Evolutionary conservation across 805 yeast species (phyloP).

Genomic region (Candida broadrunensis): DNA sequence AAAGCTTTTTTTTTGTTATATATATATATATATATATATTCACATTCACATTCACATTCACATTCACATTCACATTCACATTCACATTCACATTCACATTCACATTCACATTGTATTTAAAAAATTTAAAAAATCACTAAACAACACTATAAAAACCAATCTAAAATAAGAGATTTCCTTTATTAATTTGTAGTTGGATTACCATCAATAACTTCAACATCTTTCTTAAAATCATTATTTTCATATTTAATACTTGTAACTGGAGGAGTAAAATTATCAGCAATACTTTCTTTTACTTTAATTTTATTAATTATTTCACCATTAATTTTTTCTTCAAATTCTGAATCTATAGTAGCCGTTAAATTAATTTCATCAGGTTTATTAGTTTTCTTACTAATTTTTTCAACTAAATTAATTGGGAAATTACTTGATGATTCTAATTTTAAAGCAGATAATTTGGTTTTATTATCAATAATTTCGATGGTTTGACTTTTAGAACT

Average conservation of each 20-base stretch:
- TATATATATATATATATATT: too few species aligned
- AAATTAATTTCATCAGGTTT: neutral
- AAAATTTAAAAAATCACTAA: too few species aligned
- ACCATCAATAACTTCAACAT: neutral
- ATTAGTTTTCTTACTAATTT: neutral
- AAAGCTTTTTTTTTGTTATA: too few species aligned
- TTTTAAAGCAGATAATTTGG: neutral
- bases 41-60: too few species aligned
- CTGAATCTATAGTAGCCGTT: neutral
- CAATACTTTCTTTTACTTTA: neutral
- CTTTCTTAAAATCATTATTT: neutral
- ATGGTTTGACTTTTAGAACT: neutral
- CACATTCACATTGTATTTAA: too few species aligned
- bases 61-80: too few species aligned
- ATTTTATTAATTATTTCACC: neutral
- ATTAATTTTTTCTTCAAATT: neutral
- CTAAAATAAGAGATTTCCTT: too few species aligned
- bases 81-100: too few species aligned
- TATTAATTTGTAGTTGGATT: too few species aligned
- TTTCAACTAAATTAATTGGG: neutral
- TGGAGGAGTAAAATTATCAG: neutral
- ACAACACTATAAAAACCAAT: too few species aligned
- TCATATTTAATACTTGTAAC: neutral
- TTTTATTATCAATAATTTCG: neutral
- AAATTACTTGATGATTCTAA: neutral